Conservation (phyloP, 352 stramenopile species). For the Pythium monospermum region DNA sequence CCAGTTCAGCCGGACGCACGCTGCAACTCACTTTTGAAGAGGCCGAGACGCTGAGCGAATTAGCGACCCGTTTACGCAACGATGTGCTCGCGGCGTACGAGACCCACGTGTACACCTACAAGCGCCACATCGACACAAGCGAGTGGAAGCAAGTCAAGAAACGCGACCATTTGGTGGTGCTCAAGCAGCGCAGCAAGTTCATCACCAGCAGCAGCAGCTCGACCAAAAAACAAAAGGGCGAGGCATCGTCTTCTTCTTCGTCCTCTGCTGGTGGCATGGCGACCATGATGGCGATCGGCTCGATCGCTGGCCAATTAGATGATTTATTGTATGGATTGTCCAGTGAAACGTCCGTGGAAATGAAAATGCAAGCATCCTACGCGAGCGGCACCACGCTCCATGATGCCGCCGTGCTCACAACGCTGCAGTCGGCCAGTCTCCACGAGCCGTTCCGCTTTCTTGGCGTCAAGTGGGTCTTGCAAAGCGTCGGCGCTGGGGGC, state of each 20-base stretch:
- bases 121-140: conserved; percentile 30
- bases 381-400: conserved; percentile 29
- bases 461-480: conserved; percentile 49
- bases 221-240: conserved; percentile 17
- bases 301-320: conserved; percentile 42
- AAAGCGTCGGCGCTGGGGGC: conserved; percentile 25
- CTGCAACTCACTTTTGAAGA: conserved; percentile 57
- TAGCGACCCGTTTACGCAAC: conserved; percentile 33
- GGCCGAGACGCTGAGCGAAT: conserved; percentile 30
- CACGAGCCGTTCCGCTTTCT: conserved; percentile 52
- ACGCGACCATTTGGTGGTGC: conserved; percentile 46
- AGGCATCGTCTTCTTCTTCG: too few species aligned
- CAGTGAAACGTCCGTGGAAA: conserved; percentile 41
- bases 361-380: conserved; percentile 61
- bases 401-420: conserved; percentile 39
- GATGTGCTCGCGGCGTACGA: conserved; percentile 39
- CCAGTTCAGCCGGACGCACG: conserved; percentile 10
- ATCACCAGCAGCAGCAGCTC: neutral
- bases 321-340: conserved; percentile 57
- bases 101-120: conserved; percentile 15
- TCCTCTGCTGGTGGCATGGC: too few species aligned
- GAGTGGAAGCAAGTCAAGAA: conserved; percentile 68
- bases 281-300: conserved; percentile 38
- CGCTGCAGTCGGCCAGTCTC: conserved; percentile 28
- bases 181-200: conserved; percentile 40